Evolutionary conservation across 108 stramenopile genomes (phyloP).

Genomic region (Bacterosira constricta): DNA sequence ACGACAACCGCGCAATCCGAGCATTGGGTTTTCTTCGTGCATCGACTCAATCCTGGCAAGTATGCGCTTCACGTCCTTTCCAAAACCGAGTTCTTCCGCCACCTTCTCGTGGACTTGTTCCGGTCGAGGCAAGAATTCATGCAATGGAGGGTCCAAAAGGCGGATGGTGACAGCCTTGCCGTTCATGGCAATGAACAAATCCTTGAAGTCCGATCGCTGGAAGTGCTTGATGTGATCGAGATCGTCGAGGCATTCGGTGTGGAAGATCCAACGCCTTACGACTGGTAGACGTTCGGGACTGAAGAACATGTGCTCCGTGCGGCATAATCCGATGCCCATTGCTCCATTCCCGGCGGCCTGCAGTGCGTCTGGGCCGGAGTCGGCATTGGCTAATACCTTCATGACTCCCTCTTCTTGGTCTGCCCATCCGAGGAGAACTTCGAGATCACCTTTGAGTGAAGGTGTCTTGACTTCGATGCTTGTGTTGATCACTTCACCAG

Average conservation of each 20-base stretch:
- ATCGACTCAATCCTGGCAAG: slow-evolving; percentile 58
- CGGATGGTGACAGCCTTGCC: slow-evolving; percentile 80
- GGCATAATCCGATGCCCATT: slow-evolving; percentile 80
- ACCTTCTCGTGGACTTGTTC: slow-evolving; percentile 56
- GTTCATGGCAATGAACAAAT: slow-evolving; percentile 74
- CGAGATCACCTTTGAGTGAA: slow-evolving; percentile 54
- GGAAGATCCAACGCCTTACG: slow-evolving; percentile 83
- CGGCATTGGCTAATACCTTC: slow-evolving; percentile 84
- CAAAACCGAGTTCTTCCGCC: slow-evolving; percentile 61
- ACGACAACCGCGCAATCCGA: slow-evolving; percentile 83
- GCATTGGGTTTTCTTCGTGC: slow-evolving; percentile 87
- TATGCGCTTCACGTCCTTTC: slow-evolving; percentile 47
- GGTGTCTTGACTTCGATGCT: slow-evolving; percentile 53
- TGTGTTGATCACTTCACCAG: slow-evolving; percentile 75
- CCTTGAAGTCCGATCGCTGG: slow-evolving; percentile 71
- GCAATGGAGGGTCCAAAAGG: slow-evolving; percentile 85
- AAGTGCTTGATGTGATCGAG: slow-evolving; percentile 62
- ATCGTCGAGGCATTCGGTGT: slow-evolving; percentile 59
- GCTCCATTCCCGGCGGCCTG: slow-evolving; percentile 77
- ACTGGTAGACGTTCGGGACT: slow-evolving; percentile 69
- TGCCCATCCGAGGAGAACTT: slow-evolving; percentile 64
- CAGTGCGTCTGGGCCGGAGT: slow-evolving; percentile 77
- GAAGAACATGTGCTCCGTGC: slow-evolving; percentile 93
- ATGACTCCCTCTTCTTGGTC: slow-evolving; percentile 61
- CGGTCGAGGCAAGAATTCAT: slow-evolving; percentile 79